Evolutionary conservation across 192 early-diverging fungal genomes (phyloP).

Genomic region (Coemansia sp.): DNA sequence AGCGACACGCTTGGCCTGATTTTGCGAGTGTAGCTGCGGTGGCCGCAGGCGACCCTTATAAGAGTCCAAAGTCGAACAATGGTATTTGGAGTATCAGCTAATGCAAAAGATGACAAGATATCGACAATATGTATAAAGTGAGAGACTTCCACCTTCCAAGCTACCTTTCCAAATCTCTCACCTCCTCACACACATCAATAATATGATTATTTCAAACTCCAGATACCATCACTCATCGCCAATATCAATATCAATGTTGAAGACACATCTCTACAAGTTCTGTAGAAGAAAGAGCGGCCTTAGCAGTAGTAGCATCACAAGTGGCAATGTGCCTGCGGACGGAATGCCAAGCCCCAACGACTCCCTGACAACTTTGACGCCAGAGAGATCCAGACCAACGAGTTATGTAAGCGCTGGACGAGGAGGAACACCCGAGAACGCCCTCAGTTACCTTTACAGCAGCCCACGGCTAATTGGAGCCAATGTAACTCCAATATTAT

Average conservation of each 20-base stretch:
- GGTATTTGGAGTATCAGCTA: not conserved
- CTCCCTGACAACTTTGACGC: not conserved
- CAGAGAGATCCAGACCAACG: not conserved
- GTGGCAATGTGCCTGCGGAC: not conserved
- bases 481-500: not conserved
- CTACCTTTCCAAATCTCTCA: not conserved
- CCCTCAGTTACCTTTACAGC: slow-evolving; percentile 19
- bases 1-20: not conserved
- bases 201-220: not conserved
- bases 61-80: not conserved
- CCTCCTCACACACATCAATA: not conserved
- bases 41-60: not conserved
- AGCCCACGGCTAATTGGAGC: not conserved
- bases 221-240: not conserved
- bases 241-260: not conserved
- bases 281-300: not conserved
- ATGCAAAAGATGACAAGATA: not conserved
- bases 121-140: not conserved
- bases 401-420: not conserved
- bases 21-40: not conserved
- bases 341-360: not conserved
- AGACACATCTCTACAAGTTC: not conserved
- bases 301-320: not conserved
- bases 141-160: not conserved
- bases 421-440: not conserved